phyloP scores from a whole-genome alignment of 495 filamentous ascomycete genomes.

The Penicillium cataractarum region DNA sequence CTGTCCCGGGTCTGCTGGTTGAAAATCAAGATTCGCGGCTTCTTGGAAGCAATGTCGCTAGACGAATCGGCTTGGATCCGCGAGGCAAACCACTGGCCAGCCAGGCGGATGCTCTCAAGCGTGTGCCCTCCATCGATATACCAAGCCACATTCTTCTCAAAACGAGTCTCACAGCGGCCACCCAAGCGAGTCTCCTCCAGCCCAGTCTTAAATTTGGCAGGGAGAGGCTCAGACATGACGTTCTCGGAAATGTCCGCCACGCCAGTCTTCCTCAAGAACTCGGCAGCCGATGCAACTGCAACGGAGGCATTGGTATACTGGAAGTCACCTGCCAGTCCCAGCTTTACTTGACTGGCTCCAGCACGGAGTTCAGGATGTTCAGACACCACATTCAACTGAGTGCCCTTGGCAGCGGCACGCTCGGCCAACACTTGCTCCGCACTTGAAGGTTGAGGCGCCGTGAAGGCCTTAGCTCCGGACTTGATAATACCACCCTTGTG shows the following conservation, averaged over 20 bases:
- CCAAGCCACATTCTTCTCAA: constrained; percentile 73
- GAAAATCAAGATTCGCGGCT: constrained; percentile 77
- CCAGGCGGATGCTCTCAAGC: constrained; percentile 78
- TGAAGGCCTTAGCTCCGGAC: constrained; percentile 66
- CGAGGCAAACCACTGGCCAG: constrained; percentile 78
- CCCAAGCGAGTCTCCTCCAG: constrained; percentile 75
- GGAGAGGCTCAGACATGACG: constrained; percentile 54
- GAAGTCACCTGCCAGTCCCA: constrained; percentile 79
- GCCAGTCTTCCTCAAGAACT: constrained; percentile 53
- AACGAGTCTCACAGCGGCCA: constrained; percentile 80
- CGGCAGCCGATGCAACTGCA: constrained; percentile 73
- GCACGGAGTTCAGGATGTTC: constrained; percentile 63
- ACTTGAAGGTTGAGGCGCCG: constrained; percentile 65
- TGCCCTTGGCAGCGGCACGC: constrained; percentile 69
- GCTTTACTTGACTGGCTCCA: constrained; percentile 53
- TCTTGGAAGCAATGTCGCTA: constrained; percentile 43
- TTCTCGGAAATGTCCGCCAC: constrained; percentile 49
- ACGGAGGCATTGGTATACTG: constrained; percentile 87
- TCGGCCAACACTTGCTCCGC: constrained; percentile 71
- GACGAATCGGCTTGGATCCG: constrained; percentile 53
- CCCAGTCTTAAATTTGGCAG: constrained; percentile 70
- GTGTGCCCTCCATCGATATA: constrained; percentile 94
- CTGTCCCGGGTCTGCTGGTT: constrained; percentile 92
- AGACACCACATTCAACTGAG: constrained; percentile 61
- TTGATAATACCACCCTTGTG: constrained; percentile 97